A percentile compares a stretch with the other conserved stretches of the same genome.
Conservation (phyloP, 2,329 filamentous ascomycete species). For the Claviceps spartinae region DNA sequence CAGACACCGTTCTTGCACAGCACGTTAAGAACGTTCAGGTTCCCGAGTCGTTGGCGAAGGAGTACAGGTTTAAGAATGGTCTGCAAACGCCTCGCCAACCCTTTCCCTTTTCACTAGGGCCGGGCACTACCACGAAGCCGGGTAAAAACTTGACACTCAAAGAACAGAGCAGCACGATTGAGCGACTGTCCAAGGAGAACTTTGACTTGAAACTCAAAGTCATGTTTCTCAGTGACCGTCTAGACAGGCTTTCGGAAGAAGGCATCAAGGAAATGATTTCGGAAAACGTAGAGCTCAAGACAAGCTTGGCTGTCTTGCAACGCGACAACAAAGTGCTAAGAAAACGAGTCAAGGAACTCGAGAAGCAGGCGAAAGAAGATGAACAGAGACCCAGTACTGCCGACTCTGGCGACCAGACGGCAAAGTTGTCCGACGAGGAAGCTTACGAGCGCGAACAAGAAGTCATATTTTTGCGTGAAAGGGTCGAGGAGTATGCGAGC, state of each 20-base stretch:
- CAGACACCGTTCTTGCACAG: constrained; percentile 77
- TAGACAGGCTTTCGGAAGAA: constrained; percentile 89
- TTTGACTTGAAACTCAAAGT: constrained; percentile 96
- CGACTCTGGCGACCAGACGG: constrained; percentile 46
- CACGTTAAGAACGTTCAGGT: constrained; percentile 85
- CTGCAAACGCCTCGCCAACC: constrained; percentile 44
- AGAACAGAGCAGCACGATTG: constrained; percentile 94
- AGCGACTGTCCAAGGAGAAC: constrained; percentile 92
- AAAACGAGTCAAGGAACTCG: constrained; percentile 70
- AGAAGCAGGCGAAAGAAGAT: constrained; percentile 61
- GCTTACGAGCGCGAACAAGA: constrained; percentile 69
- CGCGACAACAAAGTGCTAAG: constrained; percentile 80
- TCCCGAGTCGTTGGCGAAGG: constrained; percentile 72
- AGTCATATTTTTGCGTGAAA: constrained; percentile 69
- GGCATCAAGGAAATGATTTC: constrained; percentile 96
- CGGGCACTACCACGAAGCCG: constrained; percentile 34
- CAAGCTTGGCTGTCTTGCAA: constrained; percentile 73
- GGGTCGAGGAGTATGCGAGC: constrained; percentile 69
- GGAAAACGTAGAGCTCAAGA: constrained; percentile 92
- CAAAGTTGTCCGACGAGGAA: constrained; percentile 43
- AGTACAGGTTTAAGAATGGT: constrained; percentile 67
- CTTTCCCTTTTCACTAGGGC: constrained; percentile 26
- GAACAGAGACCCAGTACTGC: constrained; percentile 49
- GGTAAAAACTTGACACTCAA: constrained; percentile 76
- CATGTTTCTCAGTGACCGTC: constrained; percentile 85